Percentiles rank a stretch among this genome's conserved stretches.
Conservation (phyloP, 306 rosid species). For the Abrus pulchellus region DNA sequence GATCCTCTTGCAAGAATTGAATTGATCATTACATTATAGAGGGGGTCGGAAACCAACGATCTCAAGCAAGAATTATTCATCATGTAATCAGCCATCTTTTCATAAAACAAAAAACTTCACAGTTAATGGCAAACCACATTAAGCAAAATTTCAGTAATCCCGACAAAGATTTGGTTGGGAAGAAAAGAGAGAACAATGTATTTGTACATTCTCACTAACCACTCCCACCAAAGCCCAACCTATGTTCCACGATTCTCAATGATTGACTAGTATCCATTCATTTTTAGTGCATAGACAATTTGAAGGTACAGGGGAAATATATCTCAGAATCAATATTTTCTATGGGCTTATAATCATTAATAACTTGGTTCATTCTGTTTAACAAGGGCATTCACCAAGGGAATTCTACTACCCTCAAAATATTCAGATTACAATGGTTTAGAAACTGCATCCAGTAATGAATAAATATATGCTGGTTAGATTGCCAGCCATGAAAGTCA, state of each 20-base stretch:
- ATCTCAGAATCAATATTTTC: not conserved
- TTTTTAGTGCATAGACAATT: too few relatives aligned
- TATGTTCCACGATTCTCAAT: too few relatives aligned
- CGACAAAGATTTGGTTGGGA: not conserved
- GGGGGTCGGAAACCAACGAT: not conserved
- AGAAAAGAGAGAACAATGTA: not conserved
- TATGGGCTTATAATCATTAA: not conserved
- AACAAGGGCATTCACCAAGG: not conserved
- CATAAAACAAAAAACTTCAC: not conserved
- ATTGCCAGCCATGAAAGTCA: constrained; percentile 10
- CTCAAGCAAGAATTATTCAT: not conserved
- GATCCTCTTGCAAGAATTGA: too few relatives aligned
- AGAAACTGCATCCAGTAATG: not conserved
- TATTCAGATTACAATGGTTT: too few relatives aligned
- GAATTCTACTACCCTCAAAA: not conserved
- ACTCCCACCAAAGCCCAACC: too few relatives aligned
- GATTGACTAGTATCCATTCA: too few relatives aligned
- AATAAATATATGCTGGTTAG: not conserved
- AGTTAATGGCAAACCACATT: not conserved
- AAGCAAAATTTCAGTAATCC: not conserved
- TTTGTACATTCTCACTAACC: not conserved
- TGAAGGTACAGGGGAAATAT: too few relatives aligned
- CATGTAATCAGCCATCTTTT: not conserved
- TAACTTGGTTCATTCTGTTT: not conserved
- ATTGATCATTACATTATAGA: not conserved